Evolutionary conservation across 2,329 filamentous ascomycete genomes (phyloP), one percentile per base, ranked within the genome.

Genomic region (Talaromyces rugulosus): DNA sequence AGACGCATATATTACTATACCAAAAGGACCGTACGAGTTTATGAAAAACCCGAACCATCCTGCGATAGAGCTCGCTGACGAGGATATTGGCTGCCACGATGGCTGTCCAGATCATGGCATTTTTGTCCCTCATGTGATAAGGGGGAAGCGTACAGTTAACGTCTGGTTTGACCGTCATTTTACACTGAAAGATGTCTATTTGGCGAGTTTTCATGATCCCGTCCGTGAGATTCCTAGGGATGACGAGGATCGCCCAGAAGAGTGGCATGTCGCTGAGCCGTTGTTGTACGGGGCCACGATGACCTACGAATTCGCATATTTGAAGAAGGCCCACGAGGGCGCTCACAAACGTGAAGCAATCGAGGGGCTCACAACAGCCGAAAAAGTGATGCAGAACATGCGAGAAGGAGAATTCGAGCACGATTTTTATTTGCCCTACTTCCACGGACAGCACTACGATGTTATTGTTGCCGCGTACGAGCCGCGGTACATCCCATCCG

Each of bases 401-500:
- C 30, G 14, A 30, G 16, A 27, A 33, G 53, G 36, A 5, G 59
- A 56, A 6, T 2, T 0, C 1, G 12, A 40, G 18, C 18, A 31
- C 40, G 18, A 5, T 1, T 4, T 4, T 5, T 8, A 5, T 14
- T 14, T 36, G 18, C 30, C 42, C 3, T 57, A 61, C 34, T 33
- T 51, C 16, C 31, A 57, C 30, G 59, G 59, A 34, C 8, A 6
- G 6, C 27, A 27, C 14, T 61, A 34, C 33, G 28, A 61, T 30
- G 42, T 27, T 23, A 61, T 61, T 23, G 4, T 61, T 5, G 42
- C 55, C 8, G 59, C 57, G 44, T 61, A 61, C 33, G 59, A 61
- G 31, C 59, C 59, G 8, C 53, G 23, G 4, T 40, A 51, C 16
- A 47, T 61, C 11, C 59, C 59, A 12, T 50, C 42, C 7, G 16